phyloP scores from a whole-genome alignment of 1,284 basidiomycete species.

The Sporisorium scitamineum region DNA sequence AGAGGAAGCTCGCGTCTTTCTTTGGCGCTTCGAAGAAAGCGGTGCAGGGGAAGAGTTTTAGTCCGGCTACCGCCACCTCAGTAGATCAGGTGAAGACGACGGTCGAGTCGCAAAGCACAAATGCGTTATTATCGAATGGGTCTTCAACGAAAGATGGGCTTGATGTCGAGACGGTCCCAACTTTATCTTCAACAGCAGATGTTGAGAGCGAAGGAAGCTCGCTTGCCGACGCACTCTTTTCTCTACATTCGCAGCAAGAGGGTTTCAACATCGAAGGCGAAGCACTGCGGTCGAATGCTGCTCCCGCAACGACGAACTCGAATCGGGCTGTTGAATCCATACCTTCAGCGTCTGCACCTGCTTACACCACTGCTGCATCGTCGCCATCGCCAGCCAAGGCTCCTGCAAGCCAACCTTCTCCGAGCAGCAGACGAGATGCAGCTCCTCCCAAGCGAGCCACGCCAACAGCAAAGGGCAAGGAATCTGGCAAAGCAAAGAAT shows the following conservation, averaged over 20 bases:
- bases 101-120: background rate
- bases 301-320: background rate
- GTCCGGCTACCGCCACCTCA: background rate
- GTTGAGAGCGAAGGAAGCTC: slow-evolving; percentile 18
- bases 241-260: slow-evolving; percentile 41
- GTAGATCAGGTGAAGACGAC: too few species aligned
- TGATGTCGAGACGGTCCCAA: background rate
- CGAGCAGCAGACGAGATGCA: slow-evolving; percentile 14
- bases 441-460: slow-evolving; percentile 17
- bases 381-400: slow-evolving; percentile 1
- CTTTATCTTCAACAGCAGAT: background rate
- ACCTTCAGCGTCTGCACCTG: slow-evolving; percentile 12
- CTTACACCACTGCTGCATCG: background rate
- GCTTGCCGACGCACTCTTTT: slow-evolving; percentile 38
- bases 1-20: slow-evolving; percentile 51
- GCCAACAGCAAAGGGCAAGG: slow-evolving; percentile 19
- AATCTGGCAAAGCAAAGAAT: slow-evolving; percentile 18
- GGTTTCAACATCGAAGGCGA: slow-evolving; percentile 17
- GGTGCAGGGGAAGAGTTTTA: background rate
- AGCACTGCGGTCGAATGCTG: background rate
- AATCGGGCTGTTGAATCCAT: background rate
- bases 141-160: background rate
- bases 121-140: background rate
- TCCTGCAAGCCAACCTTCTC: slow-evolving; percentile 18
- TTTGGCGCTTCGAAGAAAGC: slow-evolving; percentile 18